Evolutionary conservation across 2,329 filamentous ascomycete species (phyloP), one percentile per base, ranked within the genome.

Genomic region (Phialocephala sp.): DNA sequence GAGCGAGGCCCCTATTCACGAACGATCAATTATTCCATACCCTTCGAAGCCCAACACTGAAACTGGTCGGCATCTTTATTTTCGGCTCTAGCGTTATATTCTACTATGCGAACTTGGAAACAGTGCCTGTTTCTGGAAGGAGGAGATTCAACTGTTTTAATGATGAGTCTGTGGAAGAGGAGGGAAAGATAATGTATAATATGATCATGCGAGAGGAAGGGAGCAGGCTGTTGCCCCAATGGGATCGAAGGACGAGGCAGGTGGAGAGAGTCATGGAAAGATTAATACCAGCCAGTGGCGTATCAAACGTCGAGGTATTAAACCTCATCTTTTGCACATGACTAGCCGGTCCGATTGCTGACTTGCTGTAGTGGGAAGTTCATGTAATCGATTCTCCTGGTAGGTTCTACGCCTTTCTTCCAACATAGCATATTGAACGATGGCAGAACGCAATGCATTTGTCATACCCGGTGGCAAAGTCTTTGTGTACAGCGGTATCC

Each of bases 381-480:
- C 82, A 85, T 72, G 91, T 94, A 8, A 92, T 94, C 72, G 84
- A 91, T n/a, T 88, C 89, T 66, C 81, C 82, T 22, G 69, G 81
- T 83, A 75, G 54, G 81, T 76, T 36, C 47, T 8, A 18, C 20
- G 27, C 12, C 18, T 2, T 5, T 11, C 15, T 35, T 24, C 45
- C 2, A 20, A 4, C 8, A 8, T 32, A 57, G 22, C 62, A 3
- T 24, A n/a, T 32, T 12, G 24, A 32, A 65, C 20, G 59, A 50
- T 36, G 37, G 63, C 56, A 75, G 73, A 75, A 66, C 82, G 84
- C 69, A 94, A 94, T 72, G 91, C 91, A 0, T 93, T 94, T 73
- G 91, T 94, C 1, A 83, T 93, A 6, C 91, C 91, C 0, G 91
- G 88, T 4, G 91, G 91, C 27, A 93, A 93, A 72, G 91, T 94